Evolutionary conservation across 1,284 basidiomycete species (phyloP).

Genomic region (Omphalotus olearius): DNA sequence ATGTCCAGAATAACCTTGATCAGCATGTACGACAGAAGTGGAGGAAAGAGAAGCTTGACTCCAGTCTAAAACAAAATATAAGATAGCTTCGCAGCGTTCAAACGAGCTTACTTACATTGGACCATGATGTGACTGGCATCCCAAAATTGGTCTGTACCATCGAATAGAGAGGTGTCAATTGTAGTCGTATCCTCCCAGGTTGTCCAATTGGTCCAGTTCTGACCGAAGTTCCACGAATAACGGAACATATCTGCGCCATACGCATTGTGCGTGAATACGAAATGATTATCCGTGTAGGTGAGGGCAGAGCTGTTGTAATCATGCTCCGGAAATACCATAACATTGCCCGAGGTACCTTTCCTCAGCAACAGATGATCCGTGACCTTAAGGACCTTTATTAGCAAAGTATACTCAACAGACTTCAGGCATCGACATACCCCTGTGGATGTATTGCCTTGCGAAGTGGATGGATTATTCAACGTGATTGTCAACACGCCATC

Average conservation of each 20-base stretch:
- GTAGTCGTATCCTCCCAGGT: constrained; percentile 69
- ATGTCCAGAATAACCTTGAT: constrained; percentile 51
- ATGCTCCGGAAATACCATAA: constrained; percentile 76
- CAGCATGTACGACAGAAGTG: constrained; percentile 72
- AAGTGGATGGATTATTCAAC: constrained; percentile 51
- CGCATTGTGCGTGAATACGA: constrained; percentile 76
- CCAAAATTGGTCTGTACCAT: constrained; percentile 66
- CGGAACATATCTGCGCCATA: constrained; percentile 85
- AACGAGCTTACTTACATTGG: constrained; percentile 57
- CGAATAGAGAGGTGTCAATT: constrained; percentile 57
- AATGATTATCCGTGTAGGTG: constrained; percentile 54
- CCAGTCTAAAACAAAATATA: constrained; percentile 54
- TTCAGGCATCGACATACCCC: constrained; percentile 38
- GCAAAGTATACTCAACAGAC: not conserved
- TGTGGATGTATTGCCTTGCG: constrained; percentile 39
- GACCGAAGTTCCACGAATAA: constrained; percentile 81
- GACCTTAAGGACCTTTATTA: constrained; percentile 31
- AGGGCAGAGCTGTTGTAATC: constrained; percentile 69
- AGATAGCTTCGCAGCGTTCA: no score
- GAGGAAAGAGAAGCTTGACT: constrained; percentile 59
- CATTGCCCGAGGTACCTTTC: constrained; percentile 71
- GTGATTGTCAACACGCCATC: constrained; percentile 79
- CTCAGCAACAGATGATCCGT: constrained; percentile 76
- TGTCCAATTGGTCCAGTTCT: constrained; percentile 77
- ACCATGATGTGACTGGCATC: constrained; percentile 79